phyloP scores from a whole-genome alignment of 169 alveolate species.

The Cryptosporidium meleagridis region DNA sequence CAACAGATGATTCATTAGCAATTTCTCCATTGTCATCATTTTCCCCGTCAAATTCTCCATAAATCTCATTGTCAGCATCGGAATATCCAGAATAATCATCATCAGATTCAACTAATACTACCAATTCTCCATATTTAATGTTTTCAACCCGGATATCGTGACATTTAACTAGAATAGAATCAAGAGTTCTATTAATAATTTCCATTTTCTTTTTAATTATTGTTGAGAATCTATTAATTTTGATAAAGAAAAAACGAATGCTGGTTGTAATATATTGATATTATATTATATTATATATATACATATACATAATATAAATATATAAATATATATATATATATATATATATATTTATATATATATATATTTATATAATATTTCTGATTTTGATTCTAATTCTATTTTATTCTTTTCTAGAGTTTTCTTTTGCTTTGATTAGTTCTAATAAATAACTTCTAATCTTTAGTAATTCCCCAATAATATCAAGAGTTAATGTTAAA shows the following conservation, averaged over 20 bases:
- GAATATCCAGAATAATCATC: slow-evolving; percentile 12
- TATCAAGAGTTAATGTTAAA: too few relatives aligned
- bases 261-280: too few relatives aligned
- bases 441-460: too few relatives aligned
- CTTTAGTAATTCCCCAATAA: too few relatives aligned
- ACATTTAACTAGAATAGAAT: slow-evolving; percentile 13
- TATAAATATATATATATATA: too few relatives aligned
- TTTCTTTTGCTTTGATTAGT: too few relatives aligned
- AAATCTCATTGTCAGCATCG: neutral
- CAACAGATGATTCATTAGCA: slow-evolving; percentile 44
- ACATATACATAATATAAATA: too few relatives aligned
- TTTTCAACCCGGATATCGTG: slow-evolving; percentile 38
- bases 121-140: slow-evolving; percentile 63
- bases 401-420: neutral
- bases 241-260: neutral
- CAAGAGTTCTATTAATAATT: slow-evolving; percentile 25
- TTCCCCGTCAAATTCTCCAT: slow-evolving; percentile 1
- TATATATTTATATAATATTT: too few relatives aligned
- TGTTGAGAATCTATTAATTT: neutral
- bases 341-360: too few relatives aligned
- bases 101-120: slow-evolving; percentile 40
- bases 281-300: too few relatives aligned
- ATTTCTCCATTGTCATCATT: slow-evolving; percentile 5
- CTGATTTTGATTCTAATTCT: neutral
- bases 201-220: slow-evolving; percentile 35